phyloP scores from a whole-genome alignment of 345 rosid species.

The Citrus cavaleriei region DNA sequence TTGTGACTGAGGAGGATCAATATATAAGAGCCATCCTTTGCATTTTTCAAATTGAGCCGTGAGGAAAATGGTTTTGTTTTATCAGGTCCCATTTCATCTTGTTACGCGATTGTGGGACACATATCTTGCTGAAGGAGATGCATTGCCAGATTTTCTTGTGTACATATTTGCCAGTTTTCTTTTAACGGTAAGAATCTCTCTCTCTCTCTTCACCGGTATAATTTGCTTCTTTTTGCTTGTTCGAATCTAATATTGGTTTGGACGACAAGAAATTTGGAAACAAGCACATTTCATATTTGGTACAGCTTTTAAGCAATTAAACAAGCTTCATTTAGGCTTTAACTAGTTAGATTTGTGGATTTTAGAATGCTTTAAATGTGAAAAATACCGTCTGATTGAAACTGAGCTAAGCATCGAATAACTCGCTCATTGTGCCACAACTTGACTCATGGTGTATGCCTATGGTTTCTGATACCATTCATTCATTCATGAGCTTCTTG shows the following conservation, averaged over 20 bases:
- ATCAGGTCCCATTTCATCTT: slow-evolving; percentile 81
- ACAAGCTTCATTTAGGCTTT: not conserved
- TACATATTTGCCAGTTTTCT: slow-evolving; percentile 96
- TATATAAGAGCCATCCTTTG: not conserved
- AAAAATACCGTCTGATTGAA: not conserved
- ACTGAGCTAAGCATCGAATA: too few relatives aligned
- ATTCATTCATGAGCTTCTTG: not conserved
- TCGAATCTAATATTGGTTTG: not conserved
- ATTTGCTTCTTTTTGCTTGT: not conserved
- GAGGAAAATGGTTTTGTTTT: slow-evolving; percentile 23
- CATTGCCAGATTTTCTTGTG: slow-evolving; percentile 93
- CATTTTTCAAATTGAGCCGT: not conserved
- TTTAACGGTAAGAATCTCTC: slow-evolving; percentile 60
- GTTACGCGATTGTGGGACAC: slow-evolving; percentile 98
- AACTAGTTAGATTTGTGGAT: not conserved
- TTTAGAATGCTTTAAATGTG: not conserved
- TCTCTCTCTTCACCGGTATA: not conserved
- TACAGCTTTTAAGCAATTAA: not conserved
- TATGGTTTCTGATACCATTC: not conserved
- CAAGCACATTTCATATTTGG: not conserved
- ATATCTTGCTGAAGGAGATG: slow-evolving; percentile 98
- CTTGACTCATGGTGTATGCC: not conserved
- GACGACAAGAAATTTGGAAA: not conserved
- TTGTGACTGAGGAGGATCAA: not conserved
- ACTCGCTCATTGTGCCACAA: not conserved